Evolutionary conservation across 805 yeast species (phyloP).

Genomic region (Wickerhamiella qilinensis): DNA sequence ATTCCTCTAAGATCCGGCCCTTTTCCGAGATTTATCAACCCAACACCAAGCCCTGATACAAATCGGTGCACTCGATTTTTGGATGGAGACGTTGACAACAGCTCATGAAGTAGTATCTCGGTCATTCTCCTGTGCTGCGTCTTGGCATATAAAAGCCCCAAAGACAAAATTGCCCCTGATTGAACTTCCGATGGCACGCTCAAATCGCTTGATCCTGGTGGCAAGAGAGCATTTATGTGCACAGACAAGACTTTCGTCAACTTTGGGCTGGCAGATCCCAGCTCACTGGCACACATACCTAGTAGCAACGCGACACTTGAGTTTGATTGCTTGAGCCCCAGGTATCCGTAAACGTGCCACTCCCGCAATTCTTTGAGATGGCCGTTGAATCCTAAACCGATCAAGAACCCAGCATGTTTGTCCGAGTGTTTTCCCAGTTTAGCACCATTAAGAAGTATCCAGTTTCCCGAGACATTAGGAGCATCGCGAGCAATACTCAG

Average conservation of each 20-base stretch:
- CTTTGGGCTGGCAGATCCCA: conserved; percentile 71
- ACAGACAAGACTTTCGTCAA: conserved; percentile 83
- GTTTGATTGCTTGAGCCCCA: conserved; percentile 73
- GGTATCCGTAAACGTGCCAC: conserved; percentile 88
- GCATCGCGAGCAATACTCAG: conserved; percentile 54
- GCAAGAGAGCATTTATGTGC: conserved; percentile 81
- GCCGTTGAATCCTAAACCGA: conserved; percentile 85
- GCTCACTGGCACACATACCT: conserved; percentile 84
- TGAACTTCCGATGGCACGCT: conserved; percentile 74
- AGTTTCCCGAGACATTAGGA: conserved; percentile 63
- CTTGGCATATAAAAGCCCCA: conserved; percentile 67
- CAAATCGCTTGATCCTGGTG: conserved; percentile 78
- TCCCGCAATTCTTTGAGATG: conserved; percentile 72
- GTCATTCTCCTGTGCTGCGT: conserved; percentile 78
- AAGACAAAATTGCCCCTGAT: conserved; percentile 79
- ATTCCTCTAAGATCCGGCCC: conserved; percentile 46
- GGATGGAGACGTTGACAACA: conserved; percentile 24
- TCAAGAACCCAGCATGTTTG: conserved; percentile 87
- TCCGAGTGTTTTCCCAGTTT: conserved; percentile 26
- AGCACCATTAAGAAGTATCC: conserved; percentile 45
- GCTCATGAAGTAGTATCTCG: conserved; percentile 56
- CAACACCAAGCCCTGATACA: conserved; percentile 80
- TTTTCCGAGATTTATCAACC: conserved; percentile 65
- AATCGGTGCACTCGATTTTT: conserved; percentile 69
- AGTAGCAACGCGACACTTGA: conserved; percentile 76